Conservation (phyloP, 495 filamentous ascomycete genomes). For the Letharia lupina region DNA sequence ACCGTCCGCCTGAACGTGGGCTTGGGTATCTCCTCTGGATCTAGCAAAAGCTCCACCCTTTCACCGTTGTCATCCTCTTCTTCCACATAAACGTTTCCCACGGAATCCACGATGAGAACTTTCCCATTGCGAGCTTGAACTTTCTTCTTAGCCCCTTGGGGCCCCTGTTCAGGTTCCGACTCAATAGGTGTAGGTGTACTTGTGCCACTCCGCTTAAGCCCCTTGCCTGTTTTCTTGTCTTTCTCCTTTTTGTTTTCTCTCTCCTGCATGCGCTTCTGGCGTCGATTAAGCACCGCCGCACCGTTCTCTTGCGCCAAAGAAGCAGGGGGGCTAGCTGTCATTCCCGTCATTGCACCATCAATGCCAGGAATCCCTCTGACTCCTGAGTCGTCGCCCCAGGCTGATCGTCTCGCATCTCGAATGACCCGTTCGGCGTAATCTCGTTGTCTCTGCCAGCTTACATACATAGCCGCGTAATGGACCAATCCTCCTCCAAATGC, state of each 20-base stretch:
- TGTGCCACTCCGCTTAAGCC: constrained; percentile 36
- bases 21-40: constrained; percentile 57
- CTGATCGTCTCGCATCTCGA: constrained; percentile 74
- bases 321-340: constrained; percentile 30
- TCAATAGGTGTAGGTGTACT: constrained; percentile 45
- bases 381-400: constrained; percentile 74
- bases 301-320: constrained; percentile 35
- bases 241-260: constrained; percentile 65
- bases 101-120: constrained; percentile 80
- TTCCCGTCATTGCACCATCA: constrained; percentile 38
- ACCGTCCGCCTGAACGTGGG: constrained; percentile 65
- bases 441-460: constrained; percentile 79
- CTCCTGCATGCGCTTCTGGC: constrained; percentile 80
- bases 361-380: constrained; percentile 61
- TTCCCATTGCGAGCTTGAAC: constrained; percentile 94
- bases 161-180: constrained; percentile 34
- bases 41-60: constrained; percentile 71
- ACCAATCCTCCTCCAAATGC: constrained; percentile 72
- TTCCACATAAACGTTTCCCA: constrained; percentile 87
- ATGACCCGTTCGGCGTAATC: constrained; percentile 90
- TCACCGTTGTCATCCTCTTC: constrained; percentile 81
- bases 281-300: constrained; percentile 67
- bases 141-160: constrained; percentile 65
- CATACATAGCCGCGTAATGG: constrained; percentile 75
- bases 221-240: constrained; percentile 34